phyloP scores from a whole-genome alignment of 257 asterid species.

The Nicotiana otophora region DNA sequence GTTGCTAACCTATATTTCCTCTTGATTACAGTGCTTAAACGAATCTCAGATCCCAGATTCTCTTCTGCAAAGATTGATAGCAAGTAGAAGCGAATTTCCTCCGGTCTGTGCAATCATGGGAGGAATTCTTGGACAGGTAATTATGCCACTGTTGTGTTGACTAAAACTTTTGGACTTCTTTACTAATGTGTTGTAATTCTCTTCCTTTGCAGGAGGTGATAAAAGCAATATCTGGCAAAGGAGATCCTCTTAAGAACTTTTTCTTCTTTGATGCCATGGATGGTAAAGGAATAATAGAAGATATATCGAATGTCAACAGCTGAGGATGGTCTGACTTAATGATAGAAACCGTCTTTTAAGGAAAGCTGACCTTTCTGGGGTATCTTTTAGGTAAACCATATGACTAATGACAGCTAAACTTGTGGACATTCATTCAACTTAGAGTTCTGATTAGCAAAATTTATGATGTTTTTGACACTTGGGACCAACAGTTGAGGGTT shows the following conservation, averaged over 20 bases:
- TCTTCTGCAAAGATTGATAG: constrained; percentile 64
- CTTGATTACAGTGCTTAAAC: constrained; percentile 41
- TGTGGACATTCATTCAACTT: background rate
- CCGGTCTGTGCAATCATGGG: constrained; percentile 91
- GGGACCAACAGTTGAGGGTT: background rate
- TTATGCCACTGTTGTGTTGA: background rate
- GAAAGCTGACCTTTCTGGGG: background rate
- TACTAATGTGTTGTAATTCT: background rate
- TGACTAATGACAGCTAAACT: background rate
- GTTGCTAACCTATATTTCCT: background rate
- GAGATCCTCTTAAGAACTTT: constrained; percentile 88
- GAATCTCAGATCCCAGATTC: constrained; percentile 79
- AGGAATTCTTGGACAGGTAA: constrained; percentile 96
- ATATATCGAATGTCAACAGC: constrained; percentile 35
- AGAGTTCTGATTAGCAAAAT: background rate
- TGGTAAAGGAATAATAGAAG: constrained; percentile 87
- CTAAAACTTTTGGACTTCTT: background rate
- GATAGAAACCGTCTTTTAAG: background rate
- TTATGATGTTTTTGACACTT: background rate
- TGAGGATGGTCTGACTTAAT: background rate
- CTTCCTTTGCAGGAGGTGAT: constrained; percentile 67
- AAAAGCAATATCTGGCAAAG: constrained; percentile 93
- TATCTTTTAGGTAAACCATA: background rate
- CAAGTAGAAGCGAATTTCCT: constrained; percentile 71
- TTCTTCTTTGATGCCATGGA: constrained; percentile 79